These are phyloP conservation scores for Waitea zeae DNA, from an alignment of 1,284 basidiomycete genomes.

Conservation along the genomic window DNA sequence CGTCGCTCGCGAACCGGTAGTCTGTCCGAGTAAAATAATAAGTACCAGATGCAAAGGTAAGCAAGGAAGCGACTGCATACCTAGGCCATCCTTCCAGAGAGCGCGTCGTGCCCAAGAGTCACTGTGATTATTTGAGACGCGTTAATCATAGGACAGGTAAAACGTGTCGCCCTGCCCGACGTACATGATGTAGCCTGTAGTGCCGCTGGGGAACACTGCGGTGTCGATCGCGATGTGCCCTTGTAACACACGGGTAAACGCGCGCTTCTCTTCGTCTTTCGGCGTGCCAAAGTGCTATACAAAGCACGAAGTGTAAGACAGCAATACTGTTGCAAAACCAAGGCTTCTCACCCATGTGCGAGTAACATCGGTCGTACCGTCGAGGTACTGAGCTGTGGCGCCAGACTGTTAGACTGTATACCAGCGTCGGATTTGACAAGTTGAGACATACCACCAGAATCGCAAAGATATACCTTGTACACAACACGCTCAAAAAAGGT, in stretches of 20 bases:
- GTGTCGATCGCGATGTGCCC: constrained; percentile 89
- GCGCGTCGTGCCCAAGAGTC: constrained; percentile 76
- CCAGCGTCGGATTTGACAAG: not conserved
- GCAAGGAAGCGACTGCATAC: constrained; percentile 19
- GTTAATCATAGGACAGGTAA: too few species aligned
- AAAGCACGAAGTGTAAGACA: not conserved
- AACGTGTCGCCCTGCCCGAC: not conserved
- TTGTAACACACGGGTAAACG: constrained; percentile 89
- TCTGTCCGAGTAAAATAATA: too few species aligned
- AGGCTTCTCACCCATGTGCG: constrained; percentile 60
- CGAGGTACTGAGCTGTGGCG: constrained; percentile 61
- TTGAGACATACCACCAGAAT: constrained; percentile 61
- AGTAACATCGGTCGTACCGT: constrained; percentile 93
- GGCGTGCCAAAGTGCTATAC: constrained; percentile 81
- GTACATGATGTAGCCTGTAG: constrained; percentile 34
- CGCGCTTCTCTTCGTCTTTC: constrained; percentile 65
- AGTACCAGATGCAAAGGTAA: constrained; percentile 1
- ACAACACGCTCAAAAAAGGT: too few species aligned
- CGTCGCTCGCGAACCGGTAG: too few species aligned
- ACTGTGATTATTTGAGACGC: constrained; percentile 19
- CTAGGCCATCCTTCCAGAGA: constrained; percentile 86
- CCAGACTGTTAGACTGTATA: too few species aligned
- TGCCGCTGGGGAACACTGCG: constrained; percentile 75
- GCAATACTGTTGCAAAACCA: not conserved
- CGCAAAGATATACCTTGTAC: constrained; percentile 89